Conservation (phyloP, 2,329 filamentous ascomycete genomes). For the Myriangium duriaei region DNA sequence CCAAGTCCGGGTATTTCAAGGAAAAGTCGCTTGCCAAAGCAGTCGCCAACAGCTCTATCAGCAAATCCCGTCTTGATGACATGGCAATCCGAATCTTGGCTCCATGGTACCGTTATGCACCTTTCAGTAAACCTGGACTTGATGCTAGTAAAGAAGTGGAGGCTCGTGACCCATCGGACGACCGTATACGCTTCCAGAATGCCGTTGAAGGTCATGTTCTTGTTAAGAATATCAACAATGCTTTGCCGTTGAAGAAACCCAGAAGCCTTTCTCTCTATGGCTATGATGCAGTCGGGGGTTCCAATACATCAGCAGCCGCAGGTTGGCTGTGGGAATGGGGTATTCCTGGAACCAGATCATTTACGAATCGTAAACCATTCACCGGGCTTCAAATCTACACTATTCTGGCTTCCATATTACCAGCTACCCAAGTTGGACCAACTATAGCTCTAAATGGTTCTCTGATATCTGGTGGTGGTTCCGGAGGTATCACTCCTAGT, state of each 20-base stretch:
- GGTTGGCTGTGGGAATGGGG: slow-evolving; percentile 4
- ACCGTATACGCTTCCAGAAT: slow-evolving; percentile 40
- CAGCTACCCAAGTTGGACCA: slow-evolving; percentile 6
- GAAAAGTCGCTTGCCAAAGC: slow-evolving; percentile 38
- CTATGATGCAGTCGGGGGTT: slow-evolving; percentile 38
- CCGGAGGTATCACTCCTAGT: slow-evolving; percentile 22
- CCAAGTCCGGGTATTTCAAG: slow-evolving; percentile 28
- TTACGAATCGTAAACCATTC: slow-evolving; percentile 8
- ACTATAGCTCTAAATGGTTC: slow-evolving; percentile 17
- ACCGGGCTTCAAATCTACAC: slow-evolving; percentile 10
- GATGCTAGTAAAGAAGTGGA: slow-evolving; percentile 30
- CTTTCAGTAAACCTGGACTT: slow-evolving; percentile 36
- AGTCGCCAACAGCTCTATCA: slow-evolving; percentile 48
- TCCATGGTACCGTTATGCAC: slow-evolving; percentile 44
- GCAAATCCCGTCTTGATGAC: slow-evolving; percentile 44
- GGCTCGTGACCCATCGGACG: slow-evolving; percentile 40
- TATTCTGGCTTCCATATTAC: slow-evolving; percentile 26
- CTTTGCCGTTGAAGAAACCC: slow-evolving; percentile 41
- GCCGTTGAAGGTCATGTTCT: slow-evolving; percentile 53
- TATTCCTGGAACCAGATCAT: slow-evolving; percentile 1
- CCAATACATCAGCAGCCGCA: slow-evolving; percentile 4
- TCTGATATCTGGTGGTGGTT: slow-evolving; percentile 25
- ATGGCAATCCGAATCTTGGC: slow-evolving; percentile 45
- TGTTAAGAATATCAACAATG: slow-evolving; percentile 46
- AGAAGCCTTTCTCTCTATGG: slow-evolving; percentile 48